A percentile compares a stretch with the other conserved stretches of the same genome.
Evolutionary conservation across 1,139 yeast genomes (phyloP).

Genomic region (Magnusiomyces magnusii): DNA sequence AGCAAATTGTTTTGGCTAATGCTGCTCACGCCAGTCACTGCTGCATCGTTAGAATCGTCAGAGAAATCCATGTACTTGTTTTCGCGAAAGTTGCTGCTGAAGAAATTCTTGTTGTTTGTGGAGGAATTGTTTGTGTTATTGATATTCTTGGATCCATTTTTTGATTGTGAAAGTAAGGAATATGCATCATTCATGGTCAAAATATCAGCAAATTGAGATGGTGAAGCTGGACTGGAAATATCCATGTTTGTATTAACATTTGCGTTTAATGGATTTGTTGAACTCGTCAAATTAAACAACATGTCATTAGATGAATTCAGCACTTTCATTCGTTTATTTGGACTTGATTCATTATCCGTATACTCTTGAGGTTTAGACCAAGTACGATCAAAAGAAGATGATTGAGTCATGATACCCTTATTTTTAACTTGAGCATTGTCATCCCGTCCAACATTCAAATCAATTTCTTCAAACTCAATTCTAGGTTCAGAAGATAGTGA

Average conservation of each 20-base stretch:
- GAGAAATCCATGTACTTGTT: neutral
- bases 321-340: neutral
- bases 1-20: constrained; percentile 10
- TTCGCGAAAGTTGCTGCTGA: neutral
- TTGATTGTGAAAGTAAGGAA: neutral
- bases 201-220: constrained; percentile 11
- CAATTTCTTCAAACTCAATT: neutral
- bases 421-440: neutral
- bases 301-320: neutral
- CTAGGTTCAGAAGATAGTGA: neutral
- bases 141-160: neutral
- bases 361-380: neutral
- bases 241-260: neutral
- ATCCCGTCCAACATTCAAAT: neutral
- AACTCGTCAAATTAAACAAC: neutral
- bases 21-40: constrained; percentile 5
- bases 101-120: neutral
- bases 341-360: neutral
- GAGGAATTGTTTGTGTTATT: neutral
- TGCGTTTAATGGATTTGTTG: neutral
- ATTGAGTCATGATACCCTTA: neutral
- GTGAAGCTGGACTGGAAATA: constrained; percentile 8
- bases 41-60: neutral
- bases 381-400: neutral
- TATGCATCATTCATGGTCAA: constrained; percentile 5